Evolutionary conservation across 371 early-diverging fungal species (phyloP), one percentile per base, ranked within the genome.

Genomic region (Smittium culicis): DNA sequence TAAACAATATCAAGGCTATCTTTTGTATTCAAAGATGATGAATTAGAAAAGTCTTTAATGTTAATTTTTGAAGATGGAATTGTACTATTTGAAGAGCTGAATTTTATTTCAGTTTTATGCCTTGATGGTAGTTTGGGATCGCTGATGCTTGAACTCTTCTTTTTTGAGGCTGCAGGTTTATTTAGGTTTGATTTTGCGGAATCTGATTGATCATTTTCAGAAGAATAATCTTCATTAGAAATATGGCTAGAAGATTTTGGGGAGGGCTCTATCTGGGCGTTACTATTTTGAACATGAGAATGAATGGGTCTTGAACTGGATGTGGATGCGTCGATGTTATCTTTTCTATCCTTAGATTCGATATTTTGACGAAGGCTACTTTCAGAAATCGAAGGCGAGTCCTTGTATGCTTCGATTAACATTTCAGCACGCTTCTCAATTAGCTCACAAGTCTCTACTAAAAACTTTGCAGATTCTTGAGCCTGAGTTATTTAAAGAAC

Each of bases 401-500:
- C 20, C 45, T 45, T 5, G 45, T 5, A 20, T 5, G 5, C 11
- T 5, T 45, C 20, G 20, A 62, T 31, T 20, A 62, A 25, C 14
- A 29, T 30, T 35, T 31, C 62, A 25, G 25, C 30, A 25, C 62
- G 16, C 25, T 62, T 62, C 30, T 62, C 27, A 5, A 62, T 62
- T 20, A 62, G 3, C 3, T 3, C 14, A 62, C 62, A 62, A 34
- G 62, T 62, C 3, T 62, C 30, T 27, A 30, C 3, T 3, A 62
- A 25, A 32, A 29, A 34, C 30, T 62, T 30, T 5, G 62, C 62
- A 34, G 62, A 62, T 35, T 62, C 35, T 25, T 62, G 62, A 3
- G 62, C 62, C 60, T 59, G n/a, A 29, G 5, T 62, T 29, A 5
- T 32, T 35, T 62, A 2, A 24, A 16, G n/a, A n/a, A n/a, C n/a